Conservation (phyloP, 2,329 filamentous ascomycete species). For the Calonectria pseudoreteaudii region DNA sequence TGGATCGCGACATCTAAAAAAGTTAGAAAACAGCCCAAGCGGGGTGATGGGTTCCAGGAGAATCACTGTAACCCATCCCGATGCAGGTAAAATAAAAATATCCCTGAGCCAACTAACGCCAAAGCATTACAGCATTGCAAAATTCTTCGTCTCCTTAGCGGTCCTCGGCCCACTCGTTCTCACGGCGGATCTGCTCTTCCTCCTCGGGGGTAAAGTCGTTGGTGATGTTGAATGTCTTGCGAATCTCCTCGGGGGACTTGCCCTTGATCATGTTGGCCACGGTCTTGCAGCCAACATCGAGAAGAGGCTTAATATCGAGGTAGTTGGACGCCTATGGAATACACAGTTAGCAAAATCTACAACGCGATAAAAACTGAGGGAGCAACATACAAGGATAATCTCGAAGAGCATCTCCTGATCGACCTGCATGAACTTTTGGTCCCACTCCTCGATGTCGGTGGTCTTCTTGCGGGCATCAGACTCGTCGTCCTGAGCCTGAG, state of each 20-base stretch:
- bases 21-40: constrained; percentile 15
- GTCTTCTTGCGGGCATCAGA: constrained; percentile 97
- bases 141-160: constrained; percentile 59
- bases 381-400: constrained; percentile 85
- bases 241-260: constrained; percentile 98
- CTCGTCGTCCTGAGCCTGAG: constrained; percentile 86
- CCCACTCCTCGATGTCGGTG: constrained; percentile 99
- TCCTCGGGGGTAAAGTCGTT: constrained; percentile 99
- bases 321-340: constrained; percentile 87
- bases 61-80: constrained; percentile 21
- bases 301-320: constrained; percentile 96
- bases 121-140: constrained; percentile 25
- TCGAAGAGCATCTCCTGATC: constrained; percentile 99
- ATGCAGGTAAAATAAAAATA: constrained; percentile 34
- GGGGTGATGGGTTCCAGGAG: constrained; percentile 2
- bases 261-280: constrained; percentile 99
- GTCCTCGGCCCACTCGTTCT: constrained; percentile 94
- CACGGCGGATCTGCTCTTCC: constrained; percentile 94
- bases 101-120: constrained; percentile 42
- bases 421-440: constrained; percentile 99
- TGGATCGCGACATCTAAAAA: constrained; percentile 18
- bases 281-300: constrained; percentile 99
- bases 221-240: constrained; percentile 99
- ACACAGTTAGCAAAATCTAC: constrained; percentile 35
- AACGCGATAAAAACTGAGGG: too few species aligned